Conservation (phyloP, 2,329 filamentous ascomycete genomes). For the Colletotrichum theobromicola region DNA sequence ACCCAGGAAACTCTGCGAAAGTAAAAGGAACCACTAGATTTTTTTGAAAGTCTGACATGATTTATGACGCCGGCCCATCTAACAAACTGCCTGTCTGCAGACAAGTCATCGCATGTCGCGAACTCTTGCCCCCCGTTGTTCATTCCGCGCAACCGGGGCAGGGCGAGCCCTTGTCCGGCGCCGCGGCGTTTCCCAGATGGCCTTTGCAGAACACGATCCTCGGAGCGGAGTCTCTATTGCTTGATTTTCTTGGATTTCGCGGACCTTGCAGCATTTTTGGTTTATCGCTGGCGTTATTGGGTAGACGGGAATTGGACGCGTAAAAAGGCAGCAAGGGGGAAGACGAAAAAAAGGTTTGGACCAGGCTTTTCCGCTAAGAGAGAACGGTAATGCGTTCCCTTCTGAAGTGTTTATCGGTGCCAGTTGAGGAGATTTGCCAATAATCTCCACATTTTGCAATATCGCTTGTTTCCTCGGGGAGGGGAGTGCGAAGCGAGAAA, state of each 20-base stretch:
- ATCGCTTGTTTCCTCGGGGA: conserved; percentile 15
- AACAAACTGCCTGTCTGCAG: not conserved
- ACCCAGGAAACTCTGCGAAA: not conserved
- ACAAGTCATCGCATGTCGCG: conserved; percentile 22
- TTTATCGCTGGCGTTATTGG: not conserved
- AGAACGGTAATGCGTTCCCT: not conserved
- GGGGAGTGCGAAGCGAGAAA: not conserved
- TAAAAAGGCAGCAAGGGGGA: not conserved
- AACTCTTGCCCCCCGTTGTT: conserved; percentile 19
- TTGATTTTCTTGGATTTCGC: not conserved
- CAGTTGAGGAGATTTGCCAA: conserved; percentile 9
- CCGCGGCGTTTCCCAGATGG: not conserved
- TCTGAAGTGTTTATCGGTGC: conserved; percentile 1
- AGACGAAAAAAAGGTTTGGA: conserved; percentile 1
- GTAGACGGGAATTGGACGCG: not conserved
- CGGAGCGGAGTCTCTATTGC: not conserved
- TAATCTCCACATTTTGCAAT: conserved; percentile 22
- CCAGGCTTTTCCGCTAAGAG: not conserved
- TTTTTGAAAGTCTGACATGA: too few species aligned
- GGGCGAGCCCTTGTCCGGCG: conserved; percentile 2
- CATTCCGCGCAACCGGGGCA: conserved; percentile 16
- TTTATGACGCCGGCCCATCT: not conserved
- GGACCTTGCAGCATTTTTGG: conserved; percentile 1
- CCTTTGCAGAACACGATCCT: conserved; percentile 3
- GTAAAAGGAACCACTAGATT: too few species aligned